phyloP scores from a whole-genome alignment of 495 filamentous ascomycete genomes.

The Coniosporium apollinis region DNA sequence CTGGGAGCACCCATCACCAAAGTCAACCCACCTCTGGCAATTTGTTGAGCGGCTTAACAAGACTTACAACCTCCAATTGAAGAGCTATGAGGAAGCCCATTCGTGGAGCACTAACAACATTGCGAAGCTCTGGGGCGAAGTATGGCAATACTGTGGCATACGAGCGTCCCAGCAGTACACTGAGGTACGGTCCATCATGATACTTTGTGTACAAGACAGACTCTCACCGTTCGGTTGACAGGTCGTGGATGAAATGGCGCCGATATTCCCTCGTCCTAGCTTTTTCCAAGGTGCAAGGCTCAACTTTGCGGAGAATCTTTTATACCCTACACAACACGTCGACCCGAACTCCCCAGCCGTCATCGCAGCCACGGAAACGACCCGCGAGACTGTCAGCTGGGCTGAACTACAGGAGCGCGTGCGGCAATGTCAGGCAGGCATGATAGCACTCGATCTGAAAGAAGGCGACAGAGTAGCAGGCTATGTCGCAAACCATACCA shows the following conservation, averaged over 20 bases:
- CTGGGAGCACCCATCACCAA: slow-evolving; percentile 34
- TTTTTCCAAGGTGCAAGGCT: slow-evolving; percentile 67
- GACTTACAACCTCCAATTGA: slow-evolving; percentile 45
- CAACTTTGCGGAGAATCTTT: slow-evolving; percentile 87
- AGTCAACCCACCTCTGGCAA: slow-evolving; percentile 17
- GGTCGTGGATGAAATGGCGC: slow-evolving; percentile 47
- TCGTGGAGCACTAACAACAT: slow-evolving; percentile 71
- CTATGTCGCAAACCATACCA: slow-evolving; percentile 72
- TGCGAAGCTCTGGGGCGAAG: slow-evolving; percentile 64
- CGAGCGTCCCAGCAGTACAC: slow-evolving; percentile 46
- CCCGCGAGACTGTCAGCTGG: slow-evolving; percentile 59
- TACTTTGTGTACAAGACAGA: not conserved
- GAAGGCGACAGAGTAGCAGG: slow-evolving; percentile 63
- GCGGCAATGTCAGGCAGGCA: slow-evolving; percentile 48
- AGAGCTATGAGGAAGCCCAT: slow-evolving; percentile 53
- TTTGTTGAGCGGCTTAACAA: slow-evolving; percentile 44
- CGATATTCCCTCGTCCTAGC: slow-evolving; percentile 69
- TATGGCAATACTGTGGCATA: slow-evolving; percentile 69
- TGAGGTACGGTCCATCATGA: slow-evolving; percentile 27
- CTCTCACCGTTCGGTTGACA: slow-evolving; percentile 22
- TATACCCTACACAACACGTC: slow-evolving; percentile 50
- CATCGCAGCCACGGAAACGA: slow-evolving; percentile 57
- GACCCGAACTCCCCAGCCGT: slow-evolving; percentile 43
- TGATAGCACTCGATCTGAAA: slow-evolving; percentile 45
- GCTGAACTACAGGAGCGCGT: slow-evolving; percentile 63